Evolutionary conservation across 306 rosid species (phyloP).

Genomic region (Pterocarpus santalinus): DNA sequence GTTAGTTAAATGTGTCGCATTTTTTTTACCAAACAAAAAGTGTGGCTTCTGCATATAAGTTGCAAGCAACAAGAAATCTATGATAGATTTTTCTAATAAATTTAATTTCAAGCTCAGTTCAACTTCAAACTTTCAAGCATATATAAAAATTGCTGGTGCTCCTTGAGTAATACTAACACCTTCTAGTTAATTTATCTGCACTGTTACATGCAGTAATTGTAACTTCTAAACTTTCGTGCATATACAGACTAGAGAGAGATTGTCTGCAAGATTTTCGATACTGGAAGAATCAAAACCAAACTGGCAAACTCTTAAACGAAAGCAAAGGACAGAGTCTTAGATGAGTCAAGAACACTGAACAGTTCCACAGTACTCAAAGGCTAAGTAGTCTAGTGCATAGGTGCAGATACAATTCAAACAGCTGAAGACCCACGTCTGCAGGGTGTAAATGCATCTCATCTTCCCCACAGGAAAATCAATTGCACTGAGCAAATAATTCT

Average conservation of each 20-base stretch:
- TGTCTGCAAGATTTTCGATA: slow-evolving; percentile 32
- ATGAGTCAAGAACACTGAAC: slow-evolving; percentile 21
- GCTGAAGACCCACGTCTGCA: no score
- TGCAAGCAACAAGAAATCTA: background rate
- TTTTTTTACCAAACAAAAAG: no score
- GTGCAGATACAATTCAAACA: background rate
- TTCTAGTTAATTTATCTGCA: background rate
- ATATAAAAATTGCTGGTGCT: background rate
- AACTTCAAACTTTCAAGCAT: background rate
- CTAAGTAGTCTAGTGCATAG: background rate
- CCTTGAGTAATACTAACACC: background rate
- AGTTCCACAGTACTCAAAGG: background rate
- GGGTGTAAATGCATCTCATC: slow-evolving; percentile 38
- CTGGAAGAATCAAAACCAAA: slow-evolving; percentile 16
- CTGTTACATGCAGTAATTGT: slow-evolving; percentile 18
- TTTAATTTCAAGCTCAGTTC: background rate
- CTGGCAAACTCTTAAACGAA: background rate
- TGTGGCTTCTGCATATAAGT: background rate
- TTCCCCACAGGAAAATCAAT: background rate
- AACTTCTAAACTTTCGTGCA: slow-evolving; percentile 25
- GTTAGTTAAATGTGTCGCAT: background rate
- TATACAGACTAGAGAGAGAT: slow-evolving; percentile 7
- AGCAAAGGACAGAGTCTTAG: slow-evolving; percentile 26
- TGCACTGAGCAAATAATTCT: background rate
- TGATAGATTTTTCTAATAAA: background rate